phyloP scores from a whole-genome alignment of 768 basidiomycete genomes.

The Pulveroboletus sp. region DNA sequence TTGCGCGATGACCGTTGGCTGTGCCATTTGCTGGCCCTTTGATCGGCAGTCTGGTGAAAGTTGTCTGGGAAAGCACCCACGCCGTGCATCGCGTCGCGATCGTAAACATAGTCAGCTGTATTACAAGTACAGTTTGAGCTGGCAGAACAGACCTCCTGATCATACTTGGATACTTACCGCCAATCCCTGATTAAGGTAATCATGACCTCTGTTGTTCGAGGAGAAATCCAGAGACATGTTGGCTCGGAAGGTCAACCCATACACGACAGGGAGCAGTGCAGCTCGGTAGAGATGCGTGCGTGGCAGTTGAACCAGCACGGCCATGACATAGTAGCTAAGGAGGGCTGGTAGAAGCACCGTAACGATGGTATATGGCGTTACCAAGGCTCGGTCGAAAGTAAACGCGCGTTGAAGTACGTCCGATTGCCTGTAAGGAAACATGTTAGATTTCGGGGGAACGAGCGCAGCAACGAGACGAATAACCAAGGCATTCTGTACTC shows the following conservation, averaged over 20 bases:
- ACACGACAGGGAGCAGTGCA: constrained; percentile 47
- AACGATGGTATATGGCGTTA: constrained; percentile 29
- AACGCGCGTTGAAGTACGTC: constrained; percentile 12
- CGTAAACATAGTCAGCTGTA: constrained; percentile 23
- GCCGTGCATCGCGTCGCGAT: constrained; percentile 22
- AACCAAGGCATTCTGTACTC: constrained; percentile 21
- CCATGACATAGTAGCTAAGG: constrained; percentile 48
- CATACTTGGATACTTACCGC: constrained; percentile 11
- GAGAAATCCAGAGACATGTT: constrained; percentile 28
- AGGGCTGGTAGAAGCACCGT: constrained; percentile 41
- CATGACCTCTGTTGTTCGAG: constrained; percentile 6
- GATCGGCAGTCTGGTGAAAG: constrained; percentile 15
- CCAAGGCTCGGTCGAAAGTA: constrained; percentile 12
- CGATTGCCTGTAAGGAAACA: constrained; percentile 2
- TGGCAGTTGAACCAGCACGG: constrained; percentile 50
- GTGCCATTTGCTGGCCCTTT: background rate
- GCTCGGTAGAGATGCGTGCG: constrained; percentile 42
- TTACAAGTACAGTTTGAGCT: constrained; percentile 1
- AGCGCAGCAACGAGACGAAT: background rate
- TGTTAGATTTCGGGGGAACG: constrained; percentile 2
- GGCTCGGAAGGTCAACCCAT: constrained; percentile 43
- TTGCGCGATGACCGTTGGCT: background rate
- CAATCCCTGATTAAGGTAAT: constrained; percentile 21
- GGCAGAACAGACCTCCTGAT: no score
- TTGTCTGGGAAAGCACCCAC: constrained; percentile 17